Base-by-base conservation (phyloP, 768 basidiomycete species). In the Hirschioporus abietinus region DNA sequence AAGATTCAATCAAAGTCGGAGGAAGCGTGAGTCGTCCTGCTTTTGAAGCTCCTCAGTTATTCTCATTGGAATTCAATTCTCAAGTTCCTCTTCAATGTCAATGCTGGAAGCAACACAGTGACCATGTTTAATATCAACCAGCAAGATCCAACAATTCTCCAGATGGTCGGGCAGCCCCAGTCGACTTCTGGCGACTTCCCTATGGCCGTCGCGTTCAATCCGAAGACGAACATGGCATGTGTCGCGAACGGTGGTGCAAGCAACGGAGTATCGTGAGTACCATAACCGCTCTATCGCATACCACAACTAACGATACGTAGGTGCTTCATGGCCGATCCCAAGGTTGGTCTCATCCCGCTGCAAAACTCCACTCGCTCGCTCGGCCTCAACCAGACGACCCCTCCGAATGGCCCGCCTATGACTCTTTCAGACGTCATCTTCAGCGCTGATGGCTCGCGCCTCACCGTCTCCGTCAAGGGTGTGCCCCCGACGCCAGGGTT, bases 381-480 rank as follows among this genome's bases (percentile, higher is more conserved):
- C 34, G 73, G 73, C 35, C 73, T 85, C 65, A 82, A 83, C 71
- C 84, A 84, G 71, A 83, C 84, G 9, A 83, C 83, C 18, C 83
- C 82, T 58, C 79, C 84, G 0, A 82, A 73, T 20, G 84, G 84
- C 8, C 84, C 84, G 18, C 76, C 81, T 0, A 81, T 80, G 59
- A 77, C 76, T 23, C 75, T 78, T 63, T 80, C 78, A 71, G 81
- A 85, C 66, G 69, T 85, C 67, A 69, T 83, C 52, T 85, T 85
- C 76, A 76, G 73, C 24, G 80, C 81, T 70, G 82, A 84, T 66
- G 77, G 76, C 64, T 77, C 69, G 27, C 74, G 80, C 67, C 76
- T 85, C 42, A 72, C 84, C 58, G 83, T 79, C 15, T 79, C 83
- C 23, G 78, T 84, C 70, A 84, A 85, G 71, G 84, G 83, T 25